Evolutionary conservation across 2,329 filamentous ascomycete genomes (phyloP).

Genomic region (Beauveria pseudobassiana): DNA sequence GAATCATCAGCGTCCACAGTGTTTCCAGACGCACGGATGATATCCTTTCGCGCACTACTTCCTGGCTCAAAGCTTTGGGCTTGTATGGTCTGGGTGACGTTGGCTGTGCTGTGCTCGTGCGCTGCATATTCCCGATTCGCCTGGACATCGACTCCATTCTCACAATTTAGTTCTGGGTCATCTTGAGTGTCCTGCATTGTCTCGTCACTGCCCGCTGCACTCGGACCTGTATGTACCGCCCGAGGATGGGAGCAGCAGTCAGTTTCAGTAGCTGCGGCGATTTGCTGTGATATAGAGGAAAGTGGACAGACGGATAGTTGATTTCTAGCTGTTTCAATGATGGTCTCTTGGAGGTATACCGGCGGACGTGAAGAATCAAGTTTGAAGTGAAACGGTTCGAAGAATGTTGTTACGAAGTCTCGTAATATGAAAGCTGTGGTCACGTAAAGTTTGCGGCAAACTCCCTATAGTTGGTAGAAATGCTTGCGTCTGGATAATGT

Average conservation of each 20-base stretch:
- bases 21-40: background rate
- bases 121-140: background rate
- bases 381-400: background rate
- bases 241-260: background rate
- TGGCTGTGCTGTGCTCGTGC: background rate
- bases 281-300: background rate
- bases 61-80: background rate
- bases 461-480: background rate
- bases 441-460: background rate
- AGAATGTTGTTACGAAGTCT: background rate
- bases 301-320: no score
- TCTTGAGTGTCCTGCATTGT: background rate
- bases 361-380: background rate
- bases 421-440: background rate
- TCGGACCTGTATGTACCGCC: background rate
- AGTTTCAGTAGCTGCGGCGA: background rate
- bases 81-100: background rate
- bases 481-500: background rate
- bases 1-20: background rate
- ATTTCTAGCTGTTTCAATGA: background rate
- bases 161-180: background rate
- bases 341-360: background rate
- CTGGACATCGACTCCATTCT: background rate
- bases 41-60: background rate
- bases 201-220: background rate